Percentiles rank a stretch among this genome's conserved stretches.
Conservation (phyloP, 2,329 filamentous ascomycete genomes). For the Amauroascus niger region DNA sequence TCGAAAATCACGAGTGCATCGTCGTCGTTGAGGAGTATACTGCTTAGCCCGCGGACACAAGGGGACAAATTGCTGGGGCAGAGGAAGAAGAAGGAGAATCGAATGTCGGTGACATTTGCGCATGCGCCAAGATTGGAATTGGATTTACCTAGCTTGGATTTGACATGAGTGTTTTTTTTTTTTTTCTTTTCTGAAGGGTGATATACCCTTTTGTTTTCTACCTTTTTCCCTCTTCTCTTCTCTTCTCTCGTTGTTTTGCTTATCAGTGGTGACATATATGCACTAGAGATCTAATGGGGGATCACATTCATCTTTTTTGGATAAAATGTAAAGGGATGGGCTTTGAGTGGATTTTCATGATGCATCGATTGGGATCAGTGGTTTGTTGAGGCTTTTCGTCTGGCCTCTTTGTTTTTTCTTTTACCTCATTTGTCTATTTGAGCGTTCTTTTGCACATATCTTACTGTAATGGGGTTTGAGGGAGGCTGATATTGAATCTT, state of each 20-base stretch:
- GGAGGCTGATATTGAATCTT: too few relatives aligned
- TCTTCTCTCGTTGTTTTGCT: not conserved
- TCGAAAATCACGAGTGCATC: conserved; percentile 5
- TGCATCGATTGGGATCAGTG: not conserved
- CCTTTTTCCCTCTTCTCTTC: not conserved
- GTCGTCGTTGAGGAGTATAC: conserved; percentile 7
- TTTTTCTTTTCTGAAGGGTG: not conserved
- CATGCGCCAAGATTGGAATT: conserved; percentile 5
- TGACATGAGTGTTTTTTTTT: not conserved
- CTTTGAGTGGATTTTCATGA: not conserved
- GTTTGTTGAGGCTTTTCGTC: not conserved
- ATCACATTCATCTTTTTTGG: not conserved
- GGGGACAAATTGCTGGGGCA: not conserved
- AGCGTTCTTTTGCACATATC: not conserved
- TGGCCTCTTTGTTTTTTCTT: not conserved
- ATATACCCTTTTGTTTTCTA: not conserved
- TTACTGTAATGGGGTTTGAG: too few relatives aligned
- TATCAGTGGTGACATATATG: not conserved
- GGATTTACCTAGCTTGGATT: conserved; percentile 9
- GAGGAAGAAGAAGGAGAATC: not conserved
- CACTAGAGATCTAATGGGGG: not conserved
- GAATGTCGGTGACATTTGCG: conserved; percentile 8
- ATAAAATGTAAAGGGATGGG: not conserved
- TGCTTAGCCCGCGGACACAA: not conserved
- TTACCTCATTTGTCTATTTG: not conserved